phyloP scores from a whole-genome alignment of 1,284 basidiomycete genomes.

The Caloboletus firmus region DNA sequence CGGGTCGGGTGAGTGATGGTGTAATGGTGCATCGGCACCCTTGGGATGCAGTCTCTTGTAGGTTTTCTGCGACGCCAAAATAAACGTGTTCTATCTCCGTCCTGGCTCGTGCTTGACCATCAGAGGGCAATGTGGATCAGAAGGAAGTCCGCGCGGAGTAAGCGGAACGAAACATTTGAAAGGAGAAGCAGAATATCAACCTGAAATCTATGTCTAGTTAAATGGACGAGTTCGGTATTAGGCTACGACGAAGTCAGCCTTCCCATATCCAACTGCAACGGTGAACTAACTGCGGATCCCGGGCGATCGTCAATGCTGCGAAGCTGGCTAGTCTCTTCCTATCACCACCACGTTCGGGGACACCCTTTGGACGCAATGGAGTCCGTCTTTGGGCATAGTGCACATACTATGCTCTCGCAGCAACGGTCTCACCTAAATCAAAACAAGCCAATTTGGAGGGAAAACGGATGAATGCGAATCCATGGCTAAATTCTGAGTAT shows the following conservation, averaged over 20 bases:
- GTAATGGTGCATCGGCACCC: neutral
- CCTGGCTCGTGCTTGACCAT: neutral
- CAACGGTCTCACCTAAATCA: neutral
- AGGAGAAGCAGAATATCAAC: no score
- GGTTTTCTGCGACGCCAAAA: neutral
- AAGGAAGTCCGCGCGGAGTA: neutral
- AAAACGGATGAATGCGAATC: neutral
- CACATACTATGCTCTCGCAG: neutral
- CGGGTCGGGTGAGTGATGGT: neutral
- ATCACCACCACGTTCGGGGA: neutral
- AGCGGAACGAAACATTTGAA: no score
- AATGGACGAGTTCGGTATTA: neutral
- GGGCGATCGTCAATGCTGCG: neutral
- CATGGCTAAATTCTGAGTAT: no score
- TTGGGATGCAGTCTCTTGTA: conserved; percentile 3
- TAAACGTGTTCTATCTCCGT: neutral
- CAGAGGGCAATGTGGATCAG: neutral
- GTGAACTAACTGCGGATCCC: neutral
- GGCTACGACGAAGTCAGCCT: neutral
- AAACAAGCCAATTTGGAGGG: neutral
- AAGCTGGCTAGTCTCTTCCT: neutral
- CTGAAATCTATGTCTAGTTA: neutral
- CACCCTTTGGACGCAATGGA: neutral
- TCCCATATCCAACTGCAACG: neutral
- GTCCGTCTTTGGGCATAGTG: neutral